Conservation (phyloP, 116 monocot species). For the Cymodocea nodosa region DNA sequence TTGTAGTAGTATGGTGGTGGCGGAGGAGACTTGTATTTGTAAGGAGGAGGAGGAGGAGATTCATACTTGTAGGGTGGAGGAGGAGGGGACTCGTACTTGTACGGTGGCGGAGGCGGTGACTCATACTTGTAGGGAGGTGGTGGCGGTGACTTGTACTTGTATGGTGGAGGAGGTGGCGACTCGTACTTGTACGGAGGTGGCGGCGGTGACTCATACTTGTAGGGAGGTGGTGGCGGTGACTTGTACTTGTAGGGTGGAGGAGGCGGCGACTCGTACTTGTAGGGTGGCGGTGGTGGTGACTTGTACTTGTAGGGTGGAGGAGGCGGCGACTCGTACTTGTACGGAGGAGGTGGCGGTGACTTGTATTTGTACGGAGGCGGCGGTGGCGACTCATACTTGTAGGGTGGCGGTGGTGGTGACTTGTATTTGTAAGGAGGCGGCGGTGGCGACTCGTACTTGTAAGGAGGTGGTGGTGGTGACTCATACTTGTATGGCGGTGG, state of each 20-base stretch:
- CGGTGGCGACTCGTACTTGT: not conserved
- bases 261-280: constrained; percentile 11
- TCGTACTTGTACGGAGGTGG: constrained; percentile 10
- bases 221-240: constrained; percentile 10
- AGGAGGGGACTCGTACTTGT: constrained; percentile 2
- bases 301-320: constrained; percentile 8
- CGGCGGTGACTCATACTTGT: not conserved
- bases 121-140: constrained; percentile 11
- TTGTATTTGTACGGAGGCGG: constrained; percentile 10
- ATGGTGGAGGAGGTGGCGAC: constrained; percentile 20
- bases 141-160: constrained; percentile 19
- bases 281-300: constrained; percentile 14
- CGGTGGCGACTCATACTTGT: constrained; percentile 9
- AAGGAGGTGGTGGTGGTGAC: constrained; percentile 1
- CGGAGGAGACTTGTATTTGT: not conserved
- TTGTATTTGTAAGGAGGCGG: constrained; percentile 13
- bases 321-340: constrained; percentile 10
- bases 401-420: constrained; percentile 16
- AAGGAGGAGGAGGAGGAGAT: not conserved
- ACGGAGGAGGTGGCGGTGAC: constrained; percentile 15
- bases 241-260: constrained; percentile 3
- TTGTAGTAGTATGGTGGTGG: constrained; percentile 7
- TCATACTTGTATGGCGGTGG: not conserved
- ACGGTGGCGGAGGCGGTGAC: constrained; percentile 6
- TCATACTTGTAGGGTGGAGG: constrained; percentile 4